Conservation (phyloP, 495 filamentous ascomycete genomes). For the Neurospora sp. region DNA sequence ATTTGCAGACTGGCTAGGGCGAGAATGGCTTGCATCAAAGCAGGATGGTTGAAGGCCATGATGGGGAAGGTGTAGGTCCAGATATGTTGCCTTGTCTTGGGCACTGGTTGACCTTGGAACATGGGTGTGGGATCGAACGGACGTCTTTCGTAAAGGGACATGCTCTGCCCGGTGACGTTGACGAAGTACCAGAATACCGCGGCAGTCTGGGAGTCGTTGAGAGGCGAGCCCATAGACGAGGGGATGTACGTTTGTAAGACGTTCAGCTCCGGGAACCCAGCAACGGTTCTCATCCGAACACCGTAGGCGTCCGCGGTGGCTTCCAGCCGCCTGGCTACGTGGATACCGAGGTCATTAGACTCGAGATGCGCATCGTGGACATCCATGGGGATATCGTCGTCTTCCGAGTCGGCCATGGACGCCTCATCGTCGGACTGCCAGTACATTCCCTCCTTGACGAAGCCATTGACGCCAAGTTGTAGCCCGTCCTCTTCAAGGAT, state of each 20-base stretch:
- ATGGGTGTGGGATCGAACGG: constrained; percentile 66
- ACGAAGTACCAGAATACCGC: constrained; percentile 90
- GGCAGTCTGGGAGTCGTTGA: constrained; percentile 75
- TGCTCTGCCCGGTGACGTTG: constrained; percentile 73
- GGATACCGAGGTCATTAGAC: constrained; percentile 30
- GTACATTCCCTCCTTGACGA: constrained; percentile 25
- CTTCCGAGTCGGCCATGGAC: constrained; percentile 46
- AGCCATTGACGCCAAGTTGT: not conserved
- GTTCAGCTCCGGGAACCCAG: constrained; percentile 34
- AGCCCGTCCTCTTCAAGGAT: not conserved
- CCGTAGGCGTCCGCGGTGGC: constrained; percentile 25
- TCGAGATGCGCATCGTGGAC: constrained; percentile 20
- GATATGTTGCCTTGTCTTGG: constrained; percentile 61
- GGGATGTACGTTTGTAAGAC: constrained; percentile 73
- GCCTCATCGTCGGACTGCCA: constrained; percentile 58
- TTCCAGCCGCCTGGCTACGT: constrained; percentile 25
- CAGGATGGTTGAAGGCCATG: constrained; percentile 72
- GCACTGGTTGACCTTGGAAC: constrained; percentile 53
- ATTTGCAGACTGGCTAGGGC: constrained; percentile 85
- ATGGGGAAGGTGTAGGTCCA: constrained; percentile 86
- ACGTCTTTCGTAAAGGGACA: constrained; percentile 83
- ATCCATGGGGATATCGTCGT: constrained; percentile 26
- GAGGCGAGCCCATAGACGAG: constrained; percentile 62
- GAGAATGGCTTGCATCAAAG: constrained; percentile 83
- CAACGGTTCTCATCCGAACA: constrained; percentile 33